Percentiles rank a stretch among this genome's conserved stretches.
Conservation (phyloP, 2,329 filamentous ascomycete genomes). For the Cladosporium sp. region DNA sequence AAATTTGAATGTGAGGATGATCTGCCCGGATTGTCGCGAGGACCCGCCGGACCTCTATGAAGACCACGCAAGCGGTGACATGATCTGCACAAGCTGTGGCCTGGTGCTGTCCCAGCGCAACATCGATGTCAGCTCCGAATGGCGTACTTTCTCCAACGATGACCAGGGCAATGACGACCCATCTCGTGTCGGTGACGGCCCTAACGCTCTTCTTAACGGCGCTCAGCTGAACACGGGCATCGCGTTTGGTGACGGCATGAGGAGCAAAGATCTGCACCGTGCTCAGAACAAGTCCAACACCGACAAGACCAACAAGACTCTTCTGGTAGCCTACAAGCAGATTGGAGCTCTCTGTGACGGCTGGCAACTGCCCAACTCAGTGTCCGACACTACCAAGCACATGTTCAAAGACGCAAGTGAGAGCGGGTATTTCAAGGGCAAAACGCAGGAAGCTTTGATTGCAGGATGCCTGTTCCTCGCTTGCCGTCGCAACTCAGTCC, state of each 20-base stretch:
- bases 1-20: constrained; percentile 79
- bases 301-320: constrained; percentile 77
- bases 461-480: constrained; percentile 97
- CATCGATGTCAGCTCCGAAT: constrained; percentile 94
- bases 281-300: constrained; percentile 77
- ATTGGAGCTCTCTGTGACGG: constrained; percentile 85
- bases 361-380: constrained; percentile 73
- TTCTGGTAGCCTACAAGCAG: constrained; percentile 80
- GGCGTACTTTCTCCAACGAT: constrained; percentile 98
- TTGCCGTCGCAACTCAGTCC: constrained; percentile 81
- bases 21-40: constrained; percentile 89
- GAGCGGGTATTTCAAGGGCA: constrained; percentile 89
- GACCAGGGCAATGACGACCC: constrained; percentile 96
- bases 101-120: constrained; percentile 86
- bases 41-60: constrained; percentile 89
- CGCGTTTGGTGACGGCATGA: constrained; percentile 70
- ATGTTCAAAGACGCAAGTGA: constrained; percentile 95
- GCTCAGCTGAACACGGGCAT: constrained; percentile 87
- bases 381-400: constrained; percentile 87
- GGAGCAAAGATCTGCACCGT: constrained; percentile 71
- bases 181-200: constrained; percentile 93
- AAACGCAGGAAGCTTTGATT: constrained; percentile 88
- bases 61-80: constrained; percentile 87
- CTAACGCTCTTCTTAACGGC: constrained; percentile 84
- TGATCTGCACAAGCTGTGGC: constrained; percentile 88